phyloP scores from a whole-genome alignment of 164 flowering plant genomes.

The Liquidambar formosana region DNA sequence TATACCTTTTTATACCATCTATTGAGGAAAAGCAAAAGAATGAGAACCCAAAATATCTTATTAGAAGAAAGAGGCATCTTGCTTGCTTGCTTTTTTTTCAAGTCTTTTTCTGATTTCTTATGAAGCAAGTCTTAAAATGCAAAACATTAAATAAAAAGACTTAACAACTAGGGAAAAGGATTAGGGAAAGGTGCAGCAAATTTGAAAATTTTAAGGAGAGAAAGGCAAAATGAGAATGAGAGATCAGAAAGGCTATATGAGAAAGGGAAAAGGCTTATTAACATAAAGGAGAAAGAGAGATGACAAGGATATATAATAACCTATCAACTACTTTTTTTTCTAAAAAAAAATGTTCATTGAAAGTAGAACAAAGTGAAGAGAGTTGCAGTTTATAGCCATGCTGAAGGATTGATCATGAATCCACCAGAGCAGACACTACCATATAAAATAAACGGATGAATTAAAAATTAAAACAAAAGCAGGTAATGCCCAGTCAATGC shows the following conservation, averaged over 20 bases:
- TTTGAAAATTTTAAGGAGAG: background rate
- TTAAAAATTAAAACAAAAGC: background rate
- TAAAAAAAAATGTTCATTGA: constrained; percentile 2
- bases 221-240: background rate
- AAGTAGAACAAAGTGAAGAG: constrained; percentile 13
- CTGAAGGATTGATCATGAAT: constrained; percentile 6
- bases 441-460: background rate
- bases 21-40: constrained; percentile 8
- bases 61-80: constrained; percentile 15
- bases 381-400: background rate
- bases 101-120: constrained; percentile 14
- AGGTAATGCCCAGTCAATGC: background rate
- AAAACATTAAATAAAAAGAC: background rate
- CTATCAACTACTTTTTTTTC: constrained; percentile 12
- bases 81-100: constrained; percentile 15
- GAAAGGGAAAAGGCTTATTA: background rate
- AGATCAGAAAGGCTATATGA: background rate
- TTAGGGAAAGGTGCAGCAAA: background rate
- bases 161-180: background rate
- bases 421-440: background rate
- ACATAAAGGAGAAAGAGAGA: background rate
- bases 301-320: constrained; percentile 1
- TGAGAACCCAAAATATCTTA: constrained; percentile 11
- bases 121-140: constrained; percentile 5
- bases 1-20: constrained; percentile 3